Percentiles rank a stretch among this genome's conserved stretches.
These are phyloP conservation scores for Candolleomyces eurysporus DNA, from an alignment of 768 basidiomycete species.

Conservation along the genomic window DNA sequence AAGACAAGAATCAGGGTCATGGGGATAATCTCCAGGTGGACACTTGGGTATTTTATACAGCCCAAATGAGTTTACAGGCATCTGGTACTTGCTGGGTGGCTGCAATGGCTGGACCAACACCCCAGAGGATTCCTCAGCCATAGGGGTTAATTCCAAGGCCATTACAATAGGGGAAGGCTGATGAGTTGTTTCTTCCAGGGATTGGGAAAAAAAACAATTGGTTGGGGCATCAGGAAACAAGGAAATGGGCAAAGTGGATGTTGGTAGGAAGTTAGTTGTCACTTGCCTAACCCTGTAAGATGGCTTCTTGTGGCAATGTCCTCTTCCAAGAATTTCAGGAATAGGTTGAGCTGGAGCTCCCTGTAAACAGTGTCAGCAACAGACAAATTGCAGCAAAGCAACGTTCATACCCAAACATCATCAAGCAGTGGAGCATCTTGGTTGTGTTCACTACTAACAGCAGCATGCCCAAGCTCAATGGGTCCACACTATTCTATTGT, in stretches of 20 bases:
- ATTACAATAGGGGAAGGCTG: not conserved
- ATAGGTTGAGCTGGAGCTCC: not conserved
- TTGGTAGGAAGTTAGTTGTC: not conserved
- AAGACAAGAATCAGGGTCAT: not conserved
- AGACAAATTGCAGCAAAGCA: too few species aligned
- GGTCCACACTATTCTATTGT: too few species aligned
- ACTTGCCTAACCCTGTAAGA: not conserved
- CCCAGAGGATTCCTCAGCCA: not conserved
- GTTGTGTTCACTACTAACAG: too few species aligned
- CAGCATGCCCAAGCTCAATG: too few species aligned
- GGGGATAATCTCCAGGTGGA: not conserved
- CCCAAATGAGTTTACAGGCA: not conserved
- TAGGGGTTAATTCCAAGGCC: not conserved
- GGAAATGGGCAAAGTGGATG: not conserved
- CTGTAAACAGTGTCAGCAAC: too few species aligned
- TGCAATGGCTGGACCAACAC: not conserved
- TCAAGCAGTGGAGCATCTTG: too few species aligned
- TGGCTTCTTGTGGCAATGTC: not conserved
- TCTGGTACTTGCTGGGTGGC: not conserved
- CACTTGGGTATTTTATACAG: not conserved
- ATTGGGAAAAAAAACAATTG: not conserved
- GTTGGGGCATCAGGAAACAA: not conserved
- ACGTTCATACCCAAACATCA: too few species aligned
- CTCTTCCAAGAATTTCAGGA: not conserved
- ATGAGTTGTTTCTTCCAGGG: not conserved